A percentile compares a stretch with the other conserved stretches of the same genome.
Conservation (phyloP, 345 rosid genomes). For the Euphorbia tirucalli region DNA sequence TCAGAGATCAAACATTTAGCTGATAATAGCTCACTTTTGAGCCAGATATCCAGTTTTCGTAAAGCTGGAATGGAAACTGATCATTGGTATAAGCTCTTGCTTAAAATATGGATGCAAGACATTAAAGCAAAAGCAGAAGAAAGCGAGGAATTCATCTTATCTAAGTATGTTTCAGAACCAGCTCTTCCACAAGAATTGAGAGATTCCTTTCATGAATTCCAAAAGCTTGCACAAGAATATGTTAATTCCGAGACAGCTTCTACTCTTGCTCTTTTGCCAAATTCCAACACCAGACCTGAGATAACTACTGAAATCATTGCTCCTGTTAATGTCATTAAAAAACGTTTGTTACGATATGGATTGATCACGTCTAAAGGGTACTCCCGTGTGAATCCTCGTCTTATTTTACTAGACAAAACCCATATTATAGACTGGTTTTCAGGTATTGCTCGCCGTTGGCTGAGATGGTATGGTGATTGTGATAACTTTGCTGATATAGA, state of each 20-base stretch:
- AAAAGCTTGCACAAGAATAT: constrained; percentile 57
- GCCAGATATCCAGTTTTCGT: constrained; percentile 63
- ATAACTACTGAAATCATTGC: constrained; percentile 53
- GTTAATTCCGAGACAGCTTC: constrained; percentile 69
- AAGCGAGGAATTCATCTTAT: constrained; percentile 62
- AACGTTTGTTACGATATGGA: constrained; percentile 73
- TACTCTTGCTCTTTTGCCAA: constrained; percentile 54
- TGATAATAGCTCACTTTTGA: constrained; percentile 58
- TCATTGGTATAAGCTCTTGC: constrained; percentile 78
- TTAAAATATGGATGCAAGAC: constrained; percentile 76
- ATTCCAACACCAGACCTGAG: constrained; percentile 35
- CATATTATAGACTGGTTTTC: constrained; percentile 82
- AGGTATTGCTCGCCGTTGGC: constrained; percentile 71
- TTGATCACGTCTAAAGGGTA: constrained; percentile 58
- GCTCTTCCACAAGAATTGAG: constrained; percentile 69
- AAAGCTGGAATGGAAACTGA: constrained; percentile 90
- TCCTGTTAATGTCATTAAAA: constrained; percentile 65
- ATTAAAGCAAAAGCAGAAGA: constrained; percentile 43
- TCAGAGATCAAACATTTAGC: constrained; percentile 83
- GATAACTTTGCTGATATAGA: constrained; percentile 67
- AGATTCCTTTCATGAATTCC: constrained; percentile 73
- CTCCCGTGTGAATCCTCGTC: constrained; percentile 44
- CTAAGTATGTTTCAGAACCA: constrained; percentile 68
- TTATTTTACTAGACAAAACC: constrained; percentile 60
- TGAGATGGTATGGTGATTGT: constrained; percentile 61